Conservation (phyloP, 108 stramenopile species). For the Skeletonema menzelii region DNA sequence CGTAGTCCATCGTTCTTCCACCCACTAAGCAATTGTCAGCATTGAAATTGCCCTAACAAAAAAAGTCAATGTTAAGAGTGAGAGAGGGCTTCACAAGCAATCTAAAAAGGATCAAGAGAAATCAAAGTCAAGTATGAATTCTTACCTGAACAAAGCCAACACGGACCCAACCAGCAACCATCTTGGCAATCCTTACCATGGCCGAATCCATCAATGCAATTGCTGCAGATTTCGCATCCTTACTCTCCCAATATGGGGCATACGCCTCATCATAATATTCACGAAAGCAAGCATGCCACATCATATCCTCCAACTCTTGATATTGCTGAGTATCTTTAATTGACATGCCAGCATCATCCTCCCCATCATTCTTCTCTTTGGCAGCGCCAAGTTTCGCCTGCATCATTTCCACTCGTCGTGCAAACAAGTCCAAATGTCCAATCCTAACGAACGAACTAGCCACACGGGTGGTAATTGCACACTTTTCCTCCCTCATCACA, state of each 20-base stretch:
- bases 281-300: constrained; percentile 86
- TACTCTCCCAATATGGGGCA: constrained; percentile 50
- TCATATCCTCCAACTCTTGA: constrained; percentile 69
- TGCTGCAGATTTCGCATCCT: constrained; percentile 60
- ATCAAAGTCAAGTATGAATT: neutral
- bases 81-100: neutral
- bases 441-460: constrained; percentile 76
- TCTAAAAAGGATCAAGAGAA: neutral
- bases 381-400: constrained; percentile 4
- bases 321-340: constrained; percentile 49
- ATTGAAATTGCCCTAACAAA: constrained; percentile 88
- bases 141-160: constrained; percentile 90
- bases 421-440: constrained; percentile 88
- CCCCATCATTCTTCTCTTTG: neutral
- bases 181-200: constrained; percentile 57
- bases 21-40: constrained; percentile 89
- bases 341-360: constrained; percentile 17
- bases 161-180: constrained; percentile 88
- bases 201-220: constrained; percentile 53
- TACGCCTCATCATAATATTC: constrained; percentile 70
- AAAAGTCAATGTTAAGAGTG: too few species aligned
- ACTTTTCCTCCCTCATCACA: constrained; percentile 72
- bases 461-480: constrained; percentile 89
- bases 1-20: constrained; percentile 82
- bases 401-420: constrained; percentile 51